phyloP scores from a whole-genome alignment of 2,329 filamentous ascomycete species.

The Akanthomyces dipterigenus region DNA sequence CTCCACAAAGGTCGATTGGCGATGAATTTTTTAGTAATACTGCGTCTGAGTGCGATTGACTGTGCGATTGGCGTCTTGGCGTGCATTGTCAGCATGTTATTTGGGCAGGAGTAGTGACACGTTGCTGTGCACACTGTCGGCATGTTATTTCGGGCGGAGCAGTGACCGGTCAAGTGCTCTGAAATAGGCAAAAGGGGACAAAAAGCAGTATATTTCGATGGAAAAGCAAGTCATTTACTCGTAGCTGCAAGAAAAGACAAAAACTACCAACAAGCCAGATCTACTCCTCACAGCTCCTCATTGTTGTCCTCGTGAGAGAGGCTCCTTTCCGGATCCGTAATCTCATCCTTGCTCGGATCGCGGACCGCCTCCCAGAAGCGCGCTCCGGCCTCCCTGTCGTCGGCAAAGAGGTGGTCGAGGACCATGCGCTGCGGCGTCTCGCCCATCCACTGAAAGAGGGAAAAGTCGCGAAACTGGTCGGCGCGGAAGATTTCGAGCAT shows the following conservation, averaged over 20 bases:
- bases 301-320: neutral
- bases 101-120: neutral
- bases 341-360: constrained; percentile 52
- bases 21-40: neutral
- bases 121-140: no score
- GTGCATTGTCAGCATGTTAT: neutral
- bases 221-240: neutral
- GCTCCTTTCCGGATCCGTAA: constrained; percentile 29
- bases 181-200: neutral
- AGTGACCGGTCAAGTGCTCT: no score
- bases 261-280: neutral
- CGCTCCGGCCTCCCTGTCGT: constrained; percentile 53
- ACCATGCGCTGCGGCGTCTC: constrained; percentile 63
- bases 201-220: neutral
- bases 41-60: neutral
- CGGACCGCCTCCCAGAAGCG: constrained; percentile 57
- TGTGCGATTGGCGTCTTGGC: constrained; percentile 9
- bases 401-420: constrained; percentile 58
- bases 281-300: neutral
- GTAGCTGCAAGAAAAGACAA: neutral
- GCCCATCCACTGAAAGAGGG: constrained; percentile 68
- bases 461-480: constrained; percentile 66
- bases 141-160: neutral
- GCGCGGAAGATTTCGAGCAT: constrained; percentile 71
- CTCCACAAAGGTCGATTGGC: neutral